These are phyloP conservation scores for Bacterosira constricta DNA, from an alignment of 108 stramenopile genomes.

Conservation along the genomic window DNA sequence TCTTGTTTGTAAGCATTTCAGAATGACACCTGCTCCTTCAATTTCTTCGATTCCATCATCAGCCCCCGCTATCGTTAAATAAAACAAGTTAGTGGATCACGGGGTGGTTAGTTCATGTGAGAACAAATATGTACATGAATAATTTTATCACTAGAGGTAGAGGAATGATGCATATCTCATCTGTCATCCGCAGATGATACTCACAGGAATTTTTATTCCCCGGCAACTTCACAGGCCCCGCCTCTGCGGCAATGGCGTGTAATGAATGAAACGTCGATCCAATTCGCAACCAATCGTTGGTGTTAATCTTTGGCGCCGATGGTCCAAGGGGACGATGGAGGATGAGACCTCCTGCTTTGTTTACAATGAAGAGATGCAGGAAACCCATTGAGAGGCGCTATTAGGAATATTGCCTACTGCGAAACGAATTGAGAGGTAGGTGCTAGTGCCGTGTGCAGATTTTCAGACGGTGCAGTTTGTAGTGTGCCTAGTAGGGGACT, in stretches of 20 bases:
- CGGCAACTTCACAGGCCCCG: conserved; percentile 67
- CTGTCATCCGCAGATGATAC: no score
- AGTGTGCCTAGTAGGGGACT: no score
- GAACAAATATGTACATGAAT: no score
- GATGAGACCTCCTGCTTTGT: conserved; percentile 87
- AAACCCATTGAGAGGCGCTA: conserved; percentile 79
- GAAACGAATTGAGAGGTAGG: no score
- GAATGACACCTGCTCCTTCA: conserved; percentile 67
- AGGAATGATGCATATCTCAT: no score
- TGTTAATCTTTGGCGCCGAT: conserved; percentile 77
- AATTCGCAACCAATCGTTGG: conserved; percentile 90
- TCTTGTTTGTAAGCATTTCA: conserved; percentile 78
- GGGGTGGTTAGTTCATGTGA: no score
- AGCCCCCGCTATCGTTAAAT: conserved; percentile 42
- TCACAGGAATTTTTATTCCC: conserved; percentile 69
- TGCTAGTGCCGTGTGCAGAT: no score
- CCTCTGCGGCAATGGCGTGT: conserved; percentile 88
- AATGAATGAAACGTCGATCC: conserved; percentile 88
- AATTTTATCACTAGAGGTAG: no score
- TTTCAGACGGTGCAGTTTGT: no score
- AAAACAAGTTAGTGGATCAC: no score
- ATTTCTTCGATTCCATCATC: conserved; percentile 91
- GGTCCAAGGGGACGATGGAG: conserved; percentile 77
- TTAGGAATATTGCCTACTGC: no score
- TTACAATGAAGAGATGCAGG: conserved; percentile 88